phyloP scores from a whole-genome alignment of 2,329 filamentous ascomycete species.

The Stachybotrys echinatus region DNA sequence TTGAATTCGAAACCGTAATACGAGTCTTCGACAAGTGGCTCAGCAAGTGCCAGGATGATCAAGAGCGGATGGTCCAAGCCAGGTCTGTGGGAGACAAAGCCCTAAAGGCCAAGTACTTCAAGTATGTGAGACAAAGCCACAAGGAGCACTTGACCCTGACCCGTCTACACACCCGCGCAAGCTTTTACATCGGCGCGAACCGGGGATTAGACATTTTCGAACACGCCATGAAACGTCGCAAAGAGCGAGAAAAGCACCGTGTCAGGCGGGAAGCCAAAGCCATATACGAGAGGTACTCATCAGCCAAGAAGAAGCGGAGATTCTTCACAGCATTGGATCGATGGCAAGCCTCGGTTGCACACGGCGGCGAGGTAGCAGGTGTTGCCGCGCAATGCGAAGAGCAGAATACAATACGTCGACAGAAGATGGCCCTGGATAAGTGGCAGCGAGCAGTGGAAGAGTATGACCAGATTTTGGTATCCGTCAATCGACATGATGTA shows the following conservation, averaged over 20 bases:
- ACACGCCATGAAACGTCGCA: conserved; percentile 15
- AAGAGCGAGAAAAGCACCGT: conserved; percentile 18
- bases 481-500: conserved; percentile 13
- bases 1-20: conserved; percentile 23
- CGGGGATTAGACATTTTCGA: conserved; percentile 20
- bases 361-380: conserved; percentile 8
- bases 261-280: conserved; percentile 27
- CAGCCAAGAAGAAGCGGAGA: conserved; percentile 22
- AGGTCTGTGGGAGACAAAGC: conserved; percentile 6
- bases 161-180: conserved; percentile 17
- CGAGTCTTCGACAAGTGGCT: conserved; percentile 23
- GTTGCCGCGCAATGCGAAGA: conserved; percentile 10
- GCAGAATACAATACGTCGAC: conserved; percentile 7
- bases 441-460: conserved; percentile 15
- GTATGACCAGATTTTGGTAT: conserved; percentile 11
- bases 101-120: conserved; percentile 9
- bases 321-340: conserved; percentile 24
- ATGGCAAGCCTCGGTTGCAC: conserved; percentile 18
- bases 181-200: conserved; percentile 24
- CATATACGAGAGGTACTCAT: conserved; percentile 27
- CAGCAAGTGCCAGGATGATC: conserved; percentile 4
- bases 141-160: conserved; percentile 9
- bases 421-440: conserved; percentile 4
- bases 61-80: conserved; percentile 9
- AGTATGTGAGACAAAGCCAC: conserved; percentile 8